Conservation (phyloP, 1,284 basidiomycete species). For the Rhodotorula sp. region DNA sequence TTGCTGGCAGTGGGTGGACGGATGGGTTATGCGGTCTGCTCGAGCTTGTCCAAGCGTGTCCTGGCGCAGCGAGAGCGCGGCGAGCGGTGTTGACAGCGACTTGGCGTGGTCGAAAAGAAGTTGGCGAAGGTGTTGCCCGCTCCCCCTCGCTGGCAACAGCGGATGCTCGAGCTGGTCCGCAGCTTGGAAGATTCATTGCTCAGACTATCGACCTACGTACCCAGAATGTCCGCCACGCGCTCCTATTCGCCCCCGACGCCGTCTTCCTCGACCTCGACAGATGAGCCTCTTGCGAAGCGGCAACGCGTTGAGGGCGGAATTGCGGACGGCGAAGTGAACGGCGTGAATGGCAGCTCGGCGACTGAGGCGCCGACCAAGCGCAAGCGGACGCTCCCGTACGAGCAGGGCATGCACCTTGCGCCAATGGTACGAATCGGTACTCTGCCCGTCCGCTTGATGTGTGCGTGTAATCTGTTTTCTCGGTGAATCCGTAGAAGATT, state of each 20-base stretch:
- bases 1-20: neutral
- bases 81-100: neutral
- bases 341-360: no score
- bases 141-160: neutral
- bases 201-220: neutral
- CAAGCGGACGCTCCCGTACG: conserved; percentile 35
- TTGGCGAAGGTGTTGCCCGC: no score
- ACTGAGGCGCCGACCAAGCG: neutral
- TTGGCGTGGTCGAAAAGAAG: no score
- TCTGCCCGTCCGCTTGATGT: conserved; percentile 36
- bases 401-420: conserved; percentile 57
- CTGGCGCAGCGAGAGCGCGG: neutral
- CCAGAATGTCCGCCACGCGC: neutral
- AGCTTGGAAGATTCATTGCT: neutral
- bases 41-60: neutral
- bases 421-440: conserved; percentile 94
- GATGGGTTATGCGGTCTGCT: neutral
- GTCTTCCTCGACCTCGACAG: neutral
- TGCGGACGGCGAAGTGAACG: neutral
- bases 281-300: conserved; percentile 19
- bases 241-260: neutral
- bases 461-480: neutral
- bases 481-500: conserved; percentile 20
- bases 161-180: neutral
- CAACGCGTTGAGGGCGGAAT: neutral